Evolutionary conservation across 2,329 filamentous ascomycete species (phyloP).

Genomic region (Sarocladium brachiariae): DNA sequence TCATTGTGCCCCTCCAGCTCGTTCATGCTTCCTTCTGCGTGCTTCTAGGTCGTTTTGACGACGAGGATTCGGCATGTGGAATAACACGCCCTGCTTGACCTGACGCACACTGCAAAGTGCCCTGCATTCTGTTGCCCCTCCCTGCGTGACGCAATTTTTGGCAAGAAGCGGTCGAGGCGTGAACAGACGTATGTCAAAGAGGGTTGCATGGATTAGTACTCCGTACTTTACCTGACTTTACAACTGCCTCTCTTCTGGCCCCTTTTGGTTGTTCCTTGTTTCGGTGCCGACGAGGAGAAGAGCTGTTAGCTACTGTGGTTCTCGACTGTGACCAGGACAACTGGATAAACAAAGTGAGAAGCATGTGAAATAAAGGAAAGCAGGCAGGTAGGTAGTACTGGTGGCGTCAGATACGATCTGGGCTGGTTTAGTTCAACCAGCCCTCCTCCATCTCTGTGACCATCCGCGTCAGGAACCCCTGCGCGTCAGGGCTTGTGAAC

Average conservation of each 20-base stretch:
- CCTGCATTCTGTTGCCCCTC: neutral
- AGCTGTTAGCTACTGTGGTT: neutral
- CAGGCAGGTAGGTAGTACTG: no score
- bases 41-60: neutral
- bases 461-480: constrained; percentile 1
- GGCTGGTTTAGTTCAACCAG: neutral
- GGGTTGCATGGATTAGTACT: no score
- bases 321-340: neutral
- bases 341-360: neutral
- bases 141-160: constrained; percentile 1
- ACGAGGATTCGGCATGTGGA: neutral
- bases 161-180: constrained; percentile 7
- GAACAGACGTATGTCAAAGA: neutral
- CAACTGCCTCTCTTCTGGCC: no score
- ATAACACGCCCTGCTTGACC: neutral
- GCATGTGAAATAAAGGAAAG: neutral
- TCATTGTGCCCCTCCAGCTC: constrained; percentile 7
- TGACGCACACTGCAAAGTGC: neutral
- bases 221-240: no score
- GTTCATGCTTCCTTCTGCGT: neutral
- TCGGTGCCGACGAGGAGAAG: neutral
- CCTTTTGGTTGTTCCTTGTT: neutral
- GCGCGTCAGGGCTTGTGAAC: constrained; percentile 7
- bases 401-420: neutral
- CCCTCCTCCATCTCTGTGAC: neutral